A percentile compares a stretch with the other conserved stretches of the same genome.
Evolutionary conservation across 1,284 basidiomycete species (phyloP).

Genomic region (Trichosporon asahii): DNA sequence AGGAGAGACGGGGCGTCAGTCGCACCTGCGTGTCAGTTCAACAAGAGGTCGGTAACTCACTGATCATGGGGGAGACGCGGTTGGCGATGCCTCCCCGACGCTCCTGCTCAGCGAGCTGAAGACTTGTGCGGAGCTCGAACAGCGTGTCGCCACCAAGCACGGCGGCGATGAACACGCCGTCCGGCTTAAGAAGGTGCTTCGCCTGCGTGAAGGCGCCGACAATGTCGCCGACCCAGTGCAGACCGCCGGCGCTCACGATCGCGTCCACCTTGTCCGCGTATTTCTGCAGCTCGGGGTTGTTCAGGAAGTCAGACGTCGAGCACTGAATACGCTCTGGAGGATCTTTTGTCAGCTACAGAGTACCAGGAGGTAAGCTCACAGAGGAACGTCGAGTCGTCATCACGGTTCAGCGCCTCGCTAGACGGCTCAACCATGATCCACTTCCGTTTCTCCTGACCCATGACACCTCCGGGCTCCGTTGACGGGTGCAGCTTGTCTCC

Average conservation of each 20-base stretch:
- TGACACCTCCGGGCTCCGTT: constrained; percentile 11
- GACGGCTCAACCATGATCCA: constrained; percentile 78
- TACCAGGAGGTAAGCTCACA: constrained; percentile 22
- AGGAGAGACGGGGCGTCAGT: constrained; percentile 88
- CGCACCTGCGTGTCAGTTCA: constrained; percentile 60
- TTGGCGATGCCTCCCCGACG: constrained; percentile 94
- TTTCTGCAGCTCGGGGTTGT: constrained; percentile 53
- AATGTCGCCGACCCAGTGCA: constrained; percentile 98
- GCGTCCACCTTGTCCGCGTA: constrained; percentile 73
- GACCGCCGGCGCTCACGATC: constrained; percentile 80
- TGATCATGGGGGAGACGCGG: constrained; percentile 94
- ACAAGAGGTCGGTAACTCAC: constrained; percentile 54
- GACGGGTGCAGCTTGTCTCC: constrained; percentile 63
- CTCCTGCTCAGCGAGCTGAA: constrained; percentile 93
- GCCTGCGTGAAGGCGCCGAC: constrained; percentile 91
- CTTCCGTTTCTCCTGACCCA: constrained; percentile 25
- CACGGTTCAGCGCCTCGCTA: constrained; percentile 67
- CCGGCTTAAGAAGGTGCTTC: constrained; percentile 76
- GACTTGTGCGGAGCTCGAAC: constrained; percentile 76
- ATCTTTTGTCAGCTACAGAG: constrained; percentile 19
- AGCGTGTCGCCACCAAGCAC: constrained; percentile 95
- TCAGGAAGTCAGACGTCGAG: constrained; percentile 34
- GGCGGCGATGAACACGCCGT: constrained; percentile 91
- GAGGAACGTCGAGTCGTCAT: constrained; percentile 28
- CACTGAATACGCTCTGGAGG: constrained; percentile 36